Evolutionary conservation across 768 basidiomycete species (phyloP).

Genomic region (Mycena kentingensis): DNA sequence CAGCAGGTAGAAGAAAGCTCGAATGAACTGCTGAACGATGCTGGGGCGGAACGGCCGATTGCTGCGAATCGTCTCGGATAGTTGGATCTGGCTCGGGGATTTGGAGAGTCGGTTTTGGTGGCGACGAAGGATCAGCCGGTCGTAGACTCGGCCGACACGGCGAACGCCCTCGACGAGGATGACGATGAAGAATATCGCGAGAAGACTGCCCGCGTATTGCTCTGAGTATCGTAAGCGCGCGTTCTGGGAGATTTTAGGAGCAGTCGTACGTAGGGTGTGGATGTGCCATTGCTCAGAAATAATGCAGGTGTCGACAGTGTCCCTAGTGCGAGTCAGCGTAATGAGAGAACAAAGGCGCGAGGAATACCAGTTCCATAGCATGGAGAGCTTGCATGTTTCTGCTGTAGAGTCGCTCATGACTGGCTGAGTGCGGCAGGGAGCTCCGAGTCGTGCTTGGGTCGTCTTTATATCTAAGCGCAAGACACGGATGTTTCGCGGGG

Average conservation of each 20-base stretch:
- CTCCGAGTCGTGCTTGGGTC: background rate
- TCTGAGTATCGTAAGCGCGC: background rate
- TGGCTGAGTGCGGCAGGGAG: background rate
- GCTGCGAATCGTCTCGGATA: background rate
- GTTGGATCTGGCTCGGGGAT: background rate
- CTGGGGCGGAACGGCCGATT: conserved; percentile 7
- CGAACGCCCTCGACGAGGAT: conserved; percentile 13
- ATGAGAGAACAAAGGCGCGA: background rate
- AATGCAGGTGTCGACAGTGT: conserved; percentile 16
- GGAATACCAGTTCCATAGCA: conserved; percentile 20
- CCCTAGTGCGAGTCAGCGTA: background rate
- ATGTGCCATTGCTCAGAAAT: conserved; percentile 18
- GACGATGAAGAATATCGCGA: conserved; percentile 13
- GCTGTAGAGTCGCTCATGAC: conserved; percentile 2
- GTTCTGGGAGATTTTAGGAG: background rate
- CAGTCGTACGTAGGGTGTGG: background rate
- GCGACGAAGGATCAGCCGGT: conserved; percentile 12
- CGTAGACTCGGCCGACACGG: conserved; percentile 11
- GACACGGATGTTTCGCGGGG: conserved; percentile 1
- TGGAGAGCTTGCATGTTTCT: conserved; percentile 12
- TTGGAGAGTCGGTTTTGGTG: conserved; percentile 6
- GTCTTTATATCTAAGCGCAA: background rate
- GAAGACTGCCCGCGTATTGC: conserved; percentile 14
- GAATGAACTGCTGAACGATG: conserved; percentile 15
- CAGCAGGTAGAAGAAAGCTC: conserved; percentile 12